These are phyloP conservation scores for Pseudocercospora crystallina DNA, from an alignment of 2,329 filamentous ascomycete species.

Conservation along the genomic window DNA sequence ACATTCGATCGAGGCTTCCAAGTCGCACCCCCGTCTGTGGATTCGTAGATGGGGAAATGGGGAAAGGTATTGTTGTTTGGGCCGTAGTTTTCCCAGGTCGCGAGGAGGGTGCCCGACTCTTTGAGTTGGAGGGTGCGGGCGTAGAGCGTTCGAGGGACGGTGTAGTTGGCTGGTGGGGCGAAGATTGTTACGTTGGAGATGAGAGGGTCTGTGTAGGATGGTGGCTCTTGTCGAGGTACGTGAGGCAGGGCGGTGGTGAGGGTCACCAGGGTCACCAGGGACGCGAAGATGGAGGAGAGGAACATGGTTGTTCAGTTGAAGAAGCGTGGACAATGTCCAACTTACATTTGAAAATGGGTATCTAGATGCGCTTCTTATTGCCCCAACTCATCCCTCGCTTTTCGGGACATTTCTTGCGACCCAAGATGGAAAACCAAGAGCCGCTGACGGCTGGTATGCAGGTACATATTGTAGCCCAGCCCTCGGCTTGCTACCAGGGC, in stretches of 20 bases:
- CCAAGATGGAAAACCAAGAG: too few species aligned
- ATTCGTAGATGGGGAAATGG: constrained; percentile 50
- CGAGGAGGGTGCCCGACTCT: constrained; percentile 42
- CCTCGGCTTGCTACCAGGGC: too few species aligned
- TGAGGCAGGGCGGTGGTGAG: constrained; percentile 4
- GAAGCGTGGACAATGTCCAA: constrained; percentile 1
- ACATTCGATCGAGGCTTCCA: constrained; percentile 66
- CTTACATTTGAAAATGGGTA: too few species aligned
- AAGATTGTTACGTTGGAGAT: constrained; percentile 28
- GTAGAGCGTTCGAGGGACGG: constrained; percentile 48
- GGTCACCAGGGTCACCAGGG: constrained; percentile 3
- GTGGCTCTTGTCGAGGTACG: background rate
- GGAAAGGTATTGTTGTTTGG: constrained; percentile 42
- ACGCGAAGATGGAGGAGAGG: constrained; percentile 6
- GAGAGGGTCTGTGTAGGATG: background rate
- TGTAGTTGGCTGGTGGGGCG: constrained; percentile 29
- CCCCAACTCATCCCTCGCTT: too few species aligned
- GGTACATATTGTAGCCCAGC: too few species aligned
- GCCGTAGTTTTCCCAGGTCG: constrained; percentile 58
- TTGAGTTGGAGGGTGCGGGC: constrained; percentile 50
- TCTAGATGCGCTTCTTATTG: too few species aligned
- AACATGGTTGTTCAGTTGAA: constrained; percentile 3
- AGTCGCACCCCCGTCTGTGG: constrained; percentile 48
- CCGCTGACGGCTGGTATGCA: too few species aligned
- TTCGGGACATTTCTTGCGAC: too few species aligned